Base-by-base conservation (phyloP, 306 rosid species). In the Astragalus membranaceus region DNA sequence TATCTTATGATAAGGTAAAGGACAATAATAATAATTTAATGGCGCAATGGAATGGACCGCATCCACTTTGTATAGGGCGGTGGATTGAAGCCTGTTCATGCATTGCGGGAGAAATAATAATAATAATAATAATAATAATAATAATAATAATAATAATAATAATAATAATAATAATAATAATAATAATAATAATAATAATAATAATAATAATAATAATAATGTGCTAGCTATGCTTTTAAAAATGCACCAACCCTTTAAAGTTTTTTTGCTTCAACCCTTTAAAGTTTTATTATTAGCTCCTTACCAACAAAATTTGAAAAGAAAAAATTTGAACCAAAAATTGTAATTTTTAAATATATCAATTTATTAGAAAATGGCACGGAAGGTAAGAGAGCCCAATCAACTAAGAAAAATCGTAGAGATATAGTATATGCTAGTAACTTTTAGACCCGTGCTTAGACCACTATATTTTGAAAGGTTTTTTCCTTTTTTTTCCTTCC, bases 1-100 rank as follows among this genome's bases (percentile, higher is more conserved):
- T 46, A 53, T 79, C 72, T 52, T 63, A 56, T 73, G 48, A 23
- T 58, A 33, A 65, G 51, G 20, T 29, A 29, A 26, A 56, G 57
- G 69, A 54, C 52, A 16, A 26, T 26, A 26, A 23, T 23, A 23
- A 33, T 4, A 13, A 43, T 6, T 12, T 57, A 47, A 46, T 70
- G 73, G 6, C 17, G 0, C 20, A 56, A 51, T 39, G 6, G 41
- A 7, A 60, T 29, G 36, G 72, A 16, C 44, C 37, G 47, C 63
- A 7, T 29, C 35, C 16, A 57, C 73, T 78, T 78, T 70, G 30
- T 60, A 46, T 49, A 44, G 12, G 8, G 36, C 39, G 29, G 47
- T 49, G 59, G 48, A 44, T 43, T 13, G 35, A 48, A 47, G 43
- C 41, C 69, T 68, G 49, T 60, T 57, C 69, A 48, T 48, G 62